Conservation (phyloP, 2,329 filamentous ascomycete species). For the Neopestalotiopsis rosae region DNA sequence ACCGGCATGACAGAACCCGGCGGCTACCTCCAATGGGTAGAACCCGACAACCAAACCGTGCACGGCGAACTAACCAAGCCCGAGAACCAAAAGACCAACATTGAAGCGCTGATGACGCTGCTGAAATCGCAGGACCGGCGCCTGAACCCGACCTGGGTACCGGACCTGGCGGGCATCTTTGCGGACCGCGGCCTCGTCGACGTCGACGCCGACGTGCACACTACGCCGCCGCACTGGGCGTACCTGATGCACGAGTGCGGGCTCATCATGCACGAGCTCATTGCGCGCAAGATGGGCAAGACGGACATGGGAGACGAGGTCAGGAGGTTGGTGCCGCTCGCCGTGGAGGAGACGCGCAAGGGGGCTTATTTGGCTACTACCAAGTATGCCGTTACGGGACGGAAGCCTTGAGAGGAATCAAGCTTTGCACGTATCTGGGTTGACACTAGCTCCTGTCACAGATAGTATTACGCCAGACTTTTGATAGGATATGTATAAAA, state of each 20-base stretch:
- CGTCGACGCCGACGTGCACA: no score
- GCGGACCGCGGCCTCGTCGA: not conserved
- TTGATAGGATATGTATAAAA: no score
- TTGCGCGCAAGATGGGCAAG: slow-evolving; percentile 19
- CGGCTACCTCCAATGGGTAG: slow-evolving; percentile 12
- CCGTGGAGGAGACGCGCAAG: slow-evolving; percentile 13
- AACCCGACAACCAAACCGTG: slow-evolving; percentile 18
- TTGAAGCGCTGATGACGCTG: slow-evolving; percentile 16
- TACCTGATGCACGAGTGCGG: slow-evolving; percentile 21
- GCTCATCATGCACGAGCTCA: slow-evolving; percentile 23
- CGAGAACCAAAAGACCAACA: slow-evolving; percentile 6
- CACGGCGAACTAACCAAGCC: slow-evolving; percentile 9
- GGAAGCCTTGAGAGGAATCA: slow-evolving; percentile 12
- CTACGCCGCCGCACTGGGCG: no score
- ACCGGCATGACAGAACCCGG: not conserved
- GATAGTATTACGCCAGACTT: no score
- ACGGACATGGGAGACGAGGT: slow-evolving; percentile 16
- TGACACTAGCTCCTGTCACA: no score
- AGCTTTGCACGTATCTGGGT: no score
- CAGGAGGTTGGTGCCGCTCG: slow-evolving; percentile 16
- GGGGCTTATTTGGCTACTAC: slow-evolving; percentile 18
- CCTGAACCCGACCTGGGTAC: slow-evolving; percentile 17
- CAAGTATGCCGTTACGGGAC: slow-evolving; percentile 15
- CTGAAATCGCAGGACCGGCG: slow-evolving; percentile 12
- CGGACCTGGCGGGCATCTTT: not conserved